Evolutionary conservation across 208 protist genomes (phyloP).

Genomic region (Trypanosoma vivax): DNA sequence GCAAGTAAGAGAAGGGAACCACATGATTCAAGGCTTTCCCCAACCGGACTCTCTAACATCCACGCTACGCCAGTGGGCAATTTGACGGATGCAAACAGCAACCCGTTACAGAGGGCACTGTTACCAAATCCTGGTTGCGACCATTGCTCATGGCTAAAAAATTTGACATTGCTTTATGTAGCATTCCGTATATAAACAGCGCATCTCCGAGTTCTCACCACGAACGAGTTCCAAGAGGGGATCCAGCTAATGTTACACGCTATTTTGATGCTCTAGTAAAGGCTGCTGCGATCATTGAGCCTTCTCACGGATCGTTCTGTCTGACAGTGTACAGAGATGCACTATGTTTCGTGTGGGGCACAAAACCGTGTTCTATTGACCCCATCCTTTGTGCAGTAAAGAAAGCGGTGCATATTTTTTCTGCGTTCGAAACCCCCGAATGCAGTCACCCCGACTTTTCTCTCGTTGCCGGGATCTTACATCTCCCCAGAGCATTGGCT

Average conservation of each 20-base stretch:
- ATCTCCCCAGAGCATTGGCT: constrained; percentile 48
- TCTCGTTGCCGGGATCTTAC: constrained; percentile 46
- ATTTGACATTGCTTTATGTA: constrained; percentile 64
- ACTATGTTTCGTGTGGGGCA: constrained; percentile 59
- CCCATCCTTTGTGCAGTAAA: constrained; percentile 54
- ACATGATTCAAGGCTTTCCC: too few species aligned
- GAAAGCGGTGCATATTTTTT: constrained; percentile 36
- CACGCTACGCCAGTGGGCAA: too few species aligned
- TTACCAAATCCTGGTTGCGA: too few species aligned
- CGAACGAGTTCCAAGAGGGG: constrained; percentile 6
- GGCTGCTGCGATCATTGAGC: constrained; percentile 8
- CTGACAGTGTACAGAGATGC: constrained; percentile 50
- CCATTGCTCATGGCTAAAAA: constrained; percentile 43
- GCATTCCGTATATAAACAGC: constrained; percentile 30
- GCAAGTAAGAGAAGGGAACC: too few species aligned
- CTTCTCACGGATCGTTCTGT: constrained; percentile 27
- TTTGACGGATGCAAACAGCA: too few species aligned
- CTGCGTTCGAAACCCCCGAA: constrained; percentile 28
- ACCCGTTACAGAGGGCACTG: too few species aligned
- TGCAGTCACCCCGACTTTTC: constrained; percentile 22
- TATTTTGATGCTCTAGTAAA: constrained; percentile 48
- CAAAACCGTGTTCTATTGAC: constrained; percentile 51
- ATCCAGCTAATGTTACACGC: constrained; percentile 22
- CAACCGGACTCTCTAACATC: too few species aligned
- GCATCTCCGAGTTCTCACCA: background rate